phyloP scores from a whole-genome alignment of 306 rosid species.

The Hippophae rhamnoides region DNA sequence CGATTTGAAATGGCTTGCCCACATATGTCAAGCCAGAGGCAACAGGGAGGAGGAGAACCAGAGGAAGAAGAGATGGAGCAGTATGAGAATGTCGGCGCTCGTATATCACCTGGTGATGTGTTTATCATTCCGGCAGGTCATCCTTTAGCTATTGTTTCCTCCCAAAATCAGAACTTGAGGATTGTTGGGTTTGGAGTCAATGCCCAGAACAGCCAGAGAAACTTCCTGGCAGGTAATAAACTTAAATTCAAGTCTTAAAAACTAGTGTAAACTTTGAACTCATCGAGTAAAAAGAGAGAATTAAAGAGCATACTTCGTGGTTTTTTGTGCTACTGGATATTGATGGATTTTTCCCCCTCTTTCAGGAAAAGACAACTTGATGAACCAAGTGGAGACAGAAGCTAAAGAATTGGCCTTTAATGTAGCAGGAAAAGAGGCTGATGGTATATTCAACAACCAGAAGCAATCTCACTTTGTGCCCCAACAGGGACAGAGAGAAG shows the following conservation, averaged over 20 bases:
- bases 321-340: not conserved
- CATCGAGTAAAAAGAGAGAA: not conserved
- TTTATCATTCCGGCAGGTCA: slow-evolving; percentile 31
- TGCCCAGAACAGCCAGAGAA: slow-evolving; percentile 15
- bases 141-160: slow-evolving; percentile 19
- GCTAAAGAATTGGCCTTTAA: slow-evolving; percentile 22
- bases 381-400: slow-evolving; percentile 18
- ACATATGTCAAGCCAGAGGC: slow-evolving; percentile 19
- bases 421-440: slow-evolving; percentile 20
- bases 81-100: slow-evolving; percentile 8
- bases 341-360: no score
- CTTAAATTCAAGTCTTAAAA: not conserved
- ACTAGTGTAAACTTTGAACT: not conserved
- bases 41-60: not conserved
- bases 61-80: slow-evolving; percentile 3
- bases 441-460: slow-evolving; percentile 12
- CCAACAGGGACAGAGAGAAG: not conserved
- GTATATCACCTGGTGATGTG: slow-evolving; percentile 19
- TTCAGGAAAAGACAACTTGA: slow-evolving; percentile 17
- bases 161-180: not conserved
- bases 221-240: slow-evolving; percentile 23
- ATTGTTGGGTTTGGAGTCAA: slow-evolving; percentile 23
- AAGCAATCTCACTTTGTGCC: slow-evolving; percentile 23
- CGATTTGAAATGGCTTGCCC: slow-evolving; percentile 39
- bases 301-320: not conserved